Conservation (phyloP, 805 yeast genomes). For the Candida oleophila region DNA sequence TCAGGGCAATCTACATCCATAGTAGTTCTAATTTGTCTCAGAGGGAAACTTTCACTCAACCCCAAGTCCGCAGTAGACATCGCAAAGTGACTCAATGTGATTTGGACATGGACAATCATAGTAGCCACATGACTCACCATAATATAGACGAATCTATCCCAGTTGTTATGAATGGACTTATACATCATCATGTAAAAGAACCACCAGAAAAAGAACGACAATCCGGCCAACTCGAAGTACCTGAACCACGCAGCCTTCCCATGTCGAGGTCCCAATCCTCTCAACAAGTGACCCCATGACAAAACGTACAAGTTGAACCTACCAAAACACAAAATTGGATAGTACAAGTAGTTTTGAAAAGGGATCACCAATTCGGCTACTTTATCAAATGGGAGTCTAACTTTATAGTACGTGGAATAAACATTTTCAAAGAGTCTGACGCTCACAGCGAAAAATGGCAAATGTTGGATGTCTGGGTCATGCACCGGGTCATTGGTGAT, state of each 20-base stretch:
- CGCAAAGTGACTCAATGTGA: constrained; percentile 86
- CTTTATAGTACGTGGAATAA: constrained; percentile 79
- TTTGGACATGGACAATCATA: constrained; percentile 92
- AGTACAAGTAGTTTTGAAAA: constrained; percentile 68
- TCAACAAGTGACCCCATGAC: constrained; percentile 72
- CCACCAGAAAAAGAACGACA: constrained; percentile 75
- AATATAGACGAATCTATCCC: constrained; percentile 57
- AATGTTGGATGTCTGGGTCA: constrained; percentile 91
- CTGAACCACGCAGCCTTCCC: constrained; percentile 89
- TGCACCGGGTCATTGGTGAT: constrained; percentile 92
- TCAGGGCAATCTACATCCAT: constrained; percentile 95
- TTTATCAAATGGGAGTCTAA: constrained; percentile 63
- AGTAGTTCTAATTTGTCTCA: constrained; percentile 82
- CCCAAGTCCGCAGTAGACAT: constrained; percentile 92
- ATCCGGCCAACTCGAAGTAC: constrained; percentile 72
- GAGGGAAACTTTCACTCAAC: constrained; percentile 71
- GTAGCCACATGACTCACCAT: constrained; percentile 77
- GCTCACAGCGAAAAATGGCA: constrained; percentile 88
- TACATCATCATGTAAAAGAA: constrained; percentile 65
- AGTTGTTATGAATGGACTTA: constrained; percentile 49
- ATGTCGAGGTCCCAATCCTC: constrained; percentile 74
- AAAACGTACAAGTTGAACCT: constrained; percentile 81
- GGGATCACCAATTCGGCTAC: constrained; percentile 59
- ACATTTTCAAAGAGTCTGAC: constrained; percentile 64
- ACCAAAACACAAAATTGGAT: constrained; percentile 79